Evolutionary conservation across 2,329 filamentous ascomycete genomes (phyloP).

Genomic region (Chaetothyriales sp.): DNA sequence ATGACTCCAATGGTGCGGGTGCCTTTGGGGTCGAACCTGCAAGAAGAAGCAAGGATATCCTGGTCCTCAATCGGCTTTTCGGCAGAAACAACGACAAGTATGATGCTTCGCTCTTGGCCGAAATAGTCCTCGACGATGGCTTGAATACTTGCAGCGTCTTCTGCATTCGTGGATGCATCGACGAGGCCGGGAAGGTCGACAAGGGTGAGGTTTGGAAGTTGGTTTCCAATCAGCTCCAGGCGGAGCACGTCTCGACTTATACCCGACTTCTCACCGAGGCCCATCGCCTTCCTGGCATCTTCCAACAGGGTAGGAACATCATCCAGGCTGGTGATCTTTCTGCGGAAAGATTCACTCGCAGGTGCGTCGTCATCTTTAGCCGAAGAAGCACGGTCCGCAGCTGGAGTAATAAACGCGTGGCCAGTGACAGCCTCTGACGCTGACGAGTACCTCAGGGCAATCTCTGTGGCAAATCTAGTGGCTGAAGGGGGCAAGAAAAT

Average conservation of each 20-base stretch:
- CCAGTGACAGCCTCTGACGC: constrained; percentile 10
- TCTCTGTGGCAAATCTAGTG: constrained; percentile 47
- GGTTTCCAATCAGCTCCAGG: constrained; percentile 19
- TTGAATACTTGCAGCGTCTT: constrained; percentile 28
- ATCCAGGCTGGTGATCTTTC: constrained; percentile 14
- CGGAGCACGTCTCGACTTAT: constrained; percentile 24
- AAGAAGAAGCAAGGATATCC: constrained; percentile 21
- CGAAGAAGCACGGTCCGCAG: constrained; percentile 6
- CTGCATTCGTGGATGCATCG: constrained; percentile 22
- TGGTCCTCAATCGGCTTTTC: constrained; percentile 28
- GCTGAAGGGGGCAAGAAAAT: constrained; percentile 46
- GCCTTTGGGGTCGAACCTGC: constrained; percentile 21
- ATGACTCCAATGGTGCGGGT: constrained; percentile 30
- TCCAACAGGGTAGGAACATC: constrained; percentile 15
- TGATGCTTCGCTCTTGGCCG: constrained; percentile 28
- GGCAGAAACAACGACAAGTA: constrained; percentile 32
- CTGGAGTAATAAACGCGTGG: constrained; percentile 17
- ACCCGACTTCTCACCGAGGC: constrained; percentile 12
- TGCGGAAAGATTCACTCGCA: constrained; percentile 13
- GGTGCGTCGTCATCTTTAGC: constrained; percentile 5
- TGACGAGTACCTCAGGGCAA: constrained; percentile 32
- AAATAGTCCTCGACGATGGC: constrained; percentile 33
- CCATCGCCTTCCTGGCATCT: constrained; percentile 17
- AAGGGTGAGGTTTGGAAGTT: constrained; percentile 33
- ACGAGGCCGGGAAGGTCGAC: constrained; percentile 45